Percentiles rank a stretch among this genome's conserved stretches.
Conservation (phyloP, 1,284 basidiomycete genomes). For the Sutorius eximius region DNA sequence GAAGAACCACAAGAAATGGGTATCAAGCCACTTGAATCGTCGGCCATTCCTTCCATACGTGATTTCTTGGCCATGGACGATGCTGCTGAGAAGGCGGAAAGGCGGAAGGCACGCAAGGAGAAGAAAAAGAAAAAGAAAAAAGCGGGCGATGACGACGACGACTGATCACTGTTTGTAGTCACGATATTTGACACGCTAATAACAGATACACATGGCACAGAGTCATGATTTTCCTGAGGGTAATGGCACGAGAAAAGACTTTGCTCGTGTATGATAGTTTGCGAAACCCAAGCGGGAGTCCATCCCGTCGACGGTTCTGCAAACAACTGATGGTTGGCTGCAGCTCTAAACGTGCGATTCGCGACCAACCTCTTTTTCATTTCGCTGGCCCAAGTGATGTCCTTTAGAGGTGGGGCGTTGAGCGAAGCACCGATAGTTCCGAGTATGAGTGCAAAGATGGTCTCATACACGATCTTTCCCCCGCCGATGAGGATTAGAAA, state of each 20-base stretch:
- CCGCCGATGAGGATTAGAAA: neutral
- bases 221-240: conserved; percentile 4
- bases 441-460: conserved; percentile 60
- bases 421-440: conserved; percentile 72
- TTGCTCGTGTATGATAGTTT: conserved; percentile 67
- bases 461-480: conserved; percentile 68
- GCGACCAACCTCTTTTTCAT: conserved; percentile 72
- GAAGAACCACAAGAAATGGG: conserved; percentile 48
- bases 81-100: conserved; percentile 60
- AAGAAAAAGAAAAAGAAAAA: conserved; percentile 66
- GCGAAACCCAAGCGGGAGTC: conserved; percentile 73
- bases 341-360: neutral
- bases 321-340: neutral
- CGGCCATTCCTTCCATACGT: conserved; percentile 75
- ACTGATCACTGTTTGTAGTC: conserved; percentile 19
- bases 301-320: conserved; percentile 77
- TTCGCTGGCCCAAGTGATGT: conserved; percentile 88
- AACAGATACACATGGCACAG: neutral
- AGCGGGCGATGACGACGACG: conserved; percentile 23
- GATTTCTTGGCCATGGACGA: conserved; percentile 77
- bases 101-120: conserved; percentile 70
- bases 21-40: conserved; percentile 70
- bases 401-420: conserved; percentile 67
- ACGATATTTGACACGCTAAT: conserved; percentile 1
- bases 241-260: conserved; percentile 28